A percentile compares a stretch with the other conserved stretches of the same genome.
phyloP scores from a whole-genome alignment of 495 filamentous ascomycete genomes.

The Aspergillus nidulans region DNA sequence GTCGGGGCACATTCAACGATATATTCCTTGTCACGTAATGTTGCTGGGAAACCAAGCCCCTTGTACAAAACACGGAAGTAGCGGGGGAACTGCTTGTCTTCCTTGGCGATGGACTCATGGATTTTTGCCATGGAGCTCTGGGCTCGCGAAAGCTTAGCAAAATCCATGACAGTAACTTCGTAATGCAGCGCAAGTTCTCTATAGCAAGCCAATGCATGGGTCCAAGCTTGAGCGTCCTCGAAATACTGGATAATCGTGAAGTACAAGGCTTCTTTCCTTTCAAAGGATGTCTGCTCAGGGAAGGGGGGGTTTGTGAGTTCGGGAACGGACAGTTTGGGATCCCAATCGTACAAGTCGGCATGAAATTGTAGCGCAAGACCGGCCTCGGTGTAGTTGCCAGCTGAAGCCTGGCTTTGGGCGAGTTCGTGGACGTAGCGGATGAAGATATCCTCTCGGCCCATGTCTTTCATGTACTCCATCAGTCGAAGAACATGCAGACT shows the following conservation, averaged over 20 bases:
- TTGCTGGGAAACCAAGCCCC: constrained; percentile 82
- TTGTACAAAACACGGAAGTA: constrained; percentile 93
- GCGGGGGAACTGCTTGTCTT: constrained; percentile 68
- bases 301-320: constrained; percentile 69
- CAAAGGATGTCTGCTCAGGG: constrained; percentile 83
- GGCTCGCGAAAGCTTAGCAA: constrained; percentile 80
- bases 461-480: constrained; percentile 96
- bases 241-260: constrained; percentile 92
- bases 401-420: constrained; percentile 67
- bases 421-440: constrained; percentile 95
- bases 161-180: constrained; percentile 84
- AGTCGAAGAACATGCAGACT: constrained; percentile 83
- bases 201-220: constrained; percentile 83
- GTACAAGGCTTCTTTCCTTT: constrained; percentile 87
- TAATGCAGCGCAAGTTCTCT: constrained; percentile 88
- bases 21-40: constrained; percentile 84
- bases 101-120: constrained; percentile 80
- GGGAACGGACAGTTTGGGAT: constrained; percentile 62
- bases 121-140: constrained; percentile 91
- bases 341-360: constrained; percentile 92
- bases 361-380: constrained; percentile 87
- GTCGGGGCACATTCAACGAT: constrained; percentile 78
- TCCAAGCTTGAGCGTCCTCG: constrained; percentile 90
- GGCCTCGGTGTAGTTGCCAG: constrained; percentile 81
- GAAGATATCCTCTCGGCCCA: constrained; percentile 96